Conservation (phyloP, 345 rosid genomes). For the Pistacia integerrima region DNA sequence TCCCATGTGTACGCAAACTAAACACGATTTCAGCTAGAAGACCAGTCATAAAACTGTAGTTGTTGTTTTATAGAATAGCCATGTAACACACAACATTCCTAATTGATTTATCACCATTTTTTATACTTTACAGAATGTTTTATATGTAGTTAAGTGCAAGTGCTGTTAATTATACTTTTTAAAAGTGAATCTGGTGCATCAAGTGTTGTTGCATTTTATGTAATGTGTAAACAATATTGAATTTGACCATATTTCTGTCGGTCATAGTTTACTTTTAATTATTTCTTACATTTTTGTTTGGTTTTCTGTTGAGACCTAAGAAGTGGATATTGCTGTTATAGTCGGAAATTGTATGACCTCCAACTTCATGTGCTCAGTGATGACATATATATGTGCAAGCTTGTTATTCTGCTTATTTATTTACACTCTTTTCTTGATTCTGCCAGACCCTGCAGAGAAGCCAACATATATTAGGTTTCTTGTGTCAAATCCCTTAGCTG, state of each 20-base stretch:
- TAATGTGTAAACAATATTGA: neutral
- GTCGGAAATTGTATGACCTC: neutral
- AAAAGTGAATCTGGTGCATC: neutral
- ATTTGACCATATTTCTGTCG: neutral
- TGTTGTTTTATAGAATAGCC: neutral
- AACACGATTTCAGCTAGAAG: neutral
- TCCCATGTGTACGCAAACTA: neutral
- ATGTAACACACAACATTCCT: neutral
- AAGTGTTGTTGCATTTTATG: neutral
- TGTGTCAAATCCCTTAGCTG: slow-evolving; percentile 97
- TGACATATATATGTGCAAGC: neutral
- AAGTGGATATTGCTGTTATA: neutral
- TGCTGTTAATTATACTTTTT: neutral
- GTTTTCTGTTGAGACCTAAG: neutral
- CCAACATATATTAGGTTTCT: slow-evolving; percentile 81
- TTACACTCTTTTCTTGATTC: slow-evolving; percentile 9
- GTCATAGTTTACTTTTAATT: neutral
- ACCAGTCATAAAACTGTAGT: neutral
- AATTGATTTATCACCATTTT: neutral
- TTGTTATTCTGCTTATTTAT: neutral
- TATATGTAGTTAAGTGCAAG: neutral
- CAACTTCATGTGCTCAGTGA: neutral
- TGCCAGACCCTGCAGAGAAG: slow-evolving; percentile 75
- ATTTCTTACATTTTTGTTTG: neutral
- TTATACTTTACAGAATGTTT: neutral